phyloP scores from a whole-genome alignment of 495 filamentous ascomycete species.

The Lasiosphaeriaceae sp. region DNA sequence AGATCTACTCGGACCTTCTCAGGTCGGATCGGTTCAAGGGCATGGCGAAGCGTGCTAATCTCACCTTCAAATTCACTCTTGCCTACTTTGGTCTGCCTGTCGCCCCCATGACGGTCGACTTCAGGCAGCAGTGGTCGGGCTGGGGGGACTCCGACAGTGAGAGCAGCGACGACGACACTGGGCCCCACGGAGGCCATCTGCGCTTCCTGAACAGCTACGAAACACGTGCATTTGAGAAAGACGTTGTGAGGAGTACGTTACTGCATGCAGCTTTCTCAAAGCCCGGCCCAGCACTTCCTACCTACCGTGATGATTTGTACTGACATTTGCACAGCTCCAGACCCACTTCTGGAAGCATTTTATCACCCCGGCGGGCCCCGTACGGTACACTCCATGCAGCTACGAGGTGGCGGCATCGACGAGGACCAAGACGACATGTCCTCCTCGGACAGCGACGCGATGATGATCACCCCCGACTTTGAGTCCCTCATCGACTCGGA shows the following conservation, averaged over 20 bases:
- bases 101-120: conserved; percentile 16
- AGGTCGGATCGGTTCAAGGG: background rate
- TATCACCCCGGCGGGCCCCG: background rate
- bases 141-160: background rate
- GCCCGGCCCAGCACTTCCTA: too few relatives aligned
- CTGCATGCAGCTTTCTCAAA: too few relatives aligned
- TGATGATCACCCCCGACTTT: background rate
- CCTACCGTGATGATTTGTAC: background rate
- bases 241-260: conserved; percentile 7
- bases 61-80: conserved; percentile 26
- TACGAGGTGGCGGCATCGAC: conserved; percentile 18
- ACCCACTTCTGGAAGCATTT: conserved; percentile 11
- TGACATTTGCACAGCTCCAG: conserved; percentile 6
- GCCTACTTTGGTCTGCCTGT: conserved; percentile 28
- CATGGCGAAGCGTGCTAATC: conserved; percentile 3
- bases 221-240: conserved; percentile 1
- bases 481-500: background rate
- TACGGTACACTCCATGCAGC: background rate
- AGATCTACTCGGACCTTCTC: conserved; percentile 16
- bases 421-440: background rate
- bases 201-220: conserved; percentile 15
- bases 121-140: background rate
- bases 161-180: conserved; percentile 7
- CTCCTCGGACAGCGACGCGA: too few relatives aligned
- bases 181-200: background rate